Percentiles rank a stretch among this genome's conserved stretches.
phyloP scores from a whole-genome alignment of 2,329 filamentous ascomycete genomes.

The Penicillium sp. region DNA sequence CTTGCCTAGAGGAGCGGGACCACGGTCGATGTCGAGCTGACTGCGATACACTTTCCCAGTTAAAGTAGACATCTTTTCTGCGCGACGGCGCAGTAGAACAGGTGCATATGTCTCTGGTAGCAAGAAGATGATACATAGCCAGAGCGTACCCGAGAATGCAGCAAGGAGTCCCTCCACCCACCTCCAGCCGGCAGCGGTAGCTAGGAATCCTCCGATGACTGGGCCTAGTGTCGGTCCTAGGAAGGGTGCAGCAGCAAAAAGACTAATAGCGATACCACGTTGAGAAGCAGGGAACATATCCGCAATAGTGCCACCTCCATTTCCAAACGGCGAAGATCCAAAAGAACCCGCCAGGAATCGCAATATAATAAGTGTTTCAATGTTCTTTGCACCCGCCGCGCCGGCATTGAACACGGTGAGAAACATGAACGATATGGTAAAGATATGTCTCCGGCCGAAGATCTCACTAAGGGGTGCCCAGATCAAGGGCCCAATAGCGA shows the following conservation, averaged over 20 bases:
- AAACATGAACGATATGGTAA: constrained; percentile 49
- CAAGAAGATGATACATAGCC: constrained; percentile 26
- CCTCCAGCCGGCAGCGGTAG: constrained; percentile 29
- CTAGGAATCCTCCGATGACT: constrained; percentile 33
- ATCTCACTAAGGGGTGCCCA: constrained; percentile 68
- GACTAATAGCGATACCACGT: constrained; percentile 57
- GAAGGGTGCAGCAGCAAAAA: constrained; percentile 68
- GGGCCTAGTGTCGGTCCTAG: constrained; percentile 46
- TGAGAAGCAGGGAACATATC: constrained; percentile 57
- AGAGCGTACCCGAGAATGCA: constrained; percentile 30
- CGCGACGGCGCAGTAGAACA: constrained; percentile 32
- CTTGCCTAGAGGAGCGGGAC: constrained; percentile 19
- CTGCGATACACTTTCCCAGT: constrained; percentile 28
- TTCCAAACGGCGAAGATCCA: constrained; percentile 55
- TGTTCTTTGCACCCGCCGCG: constrained; percentile 55
- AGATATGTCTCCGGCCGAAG: constrained; percentile 52
- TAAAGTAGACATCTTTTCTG: constrained; percentile 27
- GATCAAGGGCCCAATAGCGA: constrained; percentile 60
- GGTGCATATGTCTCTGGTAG: constrained; percentile 34
- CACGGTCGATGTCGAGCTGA: constrained; percentile 29
- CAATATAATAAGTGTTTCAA: constrained; percentile 59
- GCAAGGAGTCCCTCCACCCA: constrained; percentile 35
- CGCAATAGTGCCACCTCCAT: constrained; percentile 50
- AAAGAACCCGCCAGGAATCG: constrained; percentile 65
- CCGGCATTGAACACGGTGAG: constrained; percentile 62